These are phyloP conservation scores for Novymonas esmeraldas DNA, from an alignment of 208 protist species.

Conservation along the genomic window DNA sequence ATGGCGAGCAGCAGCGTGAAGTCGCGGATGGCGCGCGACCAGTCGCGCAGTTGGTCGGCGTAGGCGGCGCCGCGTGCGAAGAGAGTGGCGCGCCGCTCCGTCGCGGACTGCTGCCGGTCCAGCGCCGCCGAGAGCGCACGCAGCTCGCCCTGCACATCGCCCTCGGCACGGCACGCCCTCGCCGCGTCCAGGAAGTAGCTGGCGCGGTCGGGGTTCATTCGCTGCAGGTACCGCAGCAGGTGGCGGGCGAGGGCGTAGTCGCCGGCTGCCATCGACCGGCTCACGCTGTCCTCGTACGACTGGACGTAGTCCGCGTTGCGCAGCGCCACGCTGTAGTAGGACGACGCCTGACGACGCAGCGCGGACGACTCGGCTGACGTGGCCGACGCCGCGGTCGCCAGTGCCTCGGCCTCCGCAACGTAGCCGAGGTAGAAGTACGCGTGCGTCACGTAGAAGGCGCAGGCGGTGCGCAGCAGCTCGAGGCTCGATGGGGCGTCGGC, in stretches of 20 bases:
- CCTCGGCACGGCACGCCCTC: constrained; percentile 57
- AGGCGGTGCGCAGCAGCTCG: constrained; percentile 21
- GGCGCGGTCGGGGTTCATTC: constrained; percentile 56
- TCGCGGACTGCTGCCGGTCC: constrained; percentile 55
- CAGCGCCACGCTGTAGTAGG: constrained; percentile 49
- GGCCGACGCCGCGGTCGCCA: constrained; percentile 5
- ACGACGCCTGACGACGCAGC: constrained; percentile 37
- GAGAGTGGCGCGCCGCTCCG: constrained; percentile 63
- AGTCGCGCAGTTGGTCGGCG: constrained; percentile 48
- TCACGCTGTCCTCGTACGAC: constrained; percentile 66
- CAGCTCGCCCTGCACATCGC: constrained; percentile 51
- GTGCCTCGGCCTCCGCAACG: constrained; percentile 32
- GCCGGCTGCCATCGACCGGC: constrained; percentile 44
- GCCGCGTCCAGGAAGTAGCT: constrained; percentile 69
- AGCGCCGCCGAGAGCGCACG: constrained; percentile 73
- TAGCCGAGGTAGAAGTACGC: constrained; percentile 84
- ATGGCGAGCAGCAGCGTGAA: constrained; percentile 72
- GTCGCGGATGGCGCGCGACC: constrained; percentile 80
- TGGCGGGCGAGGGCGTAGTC: constrained; percentile 66
- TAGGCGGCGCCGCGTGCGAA: constrained; percentile 78
- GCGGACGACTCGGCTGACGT: constrained; percentile 6
- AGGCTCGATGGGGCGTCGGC: constrained; percentile 7
- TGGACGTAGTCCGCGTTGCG: constrained; percentile 53
- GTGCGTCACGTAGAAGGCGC: constrained; percentile 70
- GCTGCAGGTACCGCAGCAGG: constrained; percentile 62